Conservation (phyloP, 306 rosid species). For the cucumber (Cucumis sativus) region DNA sequence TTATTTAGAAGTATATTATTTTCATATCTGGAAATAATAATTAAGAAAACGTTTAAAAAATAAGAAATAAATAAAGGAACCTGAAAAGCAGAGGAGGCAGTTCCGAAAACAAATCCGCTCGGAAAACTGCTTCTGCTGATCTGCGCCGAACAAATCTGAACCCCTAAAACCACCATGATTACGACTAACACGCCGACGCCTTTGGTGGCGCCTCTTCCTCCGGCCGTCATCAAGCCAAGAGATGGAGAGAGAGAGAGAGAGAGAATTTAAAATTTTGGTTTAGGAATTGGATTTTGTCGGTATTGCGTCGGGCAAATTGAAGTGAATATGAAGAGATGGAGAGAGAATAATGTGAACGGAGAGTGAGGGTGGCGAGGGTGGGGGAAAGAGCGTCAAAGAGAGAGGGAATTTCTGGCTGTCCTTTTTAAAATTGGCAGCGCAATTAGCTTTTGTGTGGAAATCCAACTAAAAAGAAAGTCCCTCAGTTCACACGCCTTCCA, state of each 20-base stretch:
- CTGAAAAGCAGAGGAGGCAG: slow-evolving; percentile 87
- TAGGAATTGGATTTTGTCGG: not conserved
- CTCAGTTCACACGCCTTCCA: slow-evolving; percentile 1
- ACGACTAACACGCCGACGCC: slow-evolving; percentile 8
- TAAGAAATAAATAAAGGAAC: slow-evolving; percentile 13
- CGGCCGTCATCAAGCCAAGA: slow-evolving; percentile 16
- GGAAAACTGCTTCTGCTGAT: slow-evolving; percentile 54
- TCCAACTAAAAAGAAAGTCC: slow-evolving; percentile 3
- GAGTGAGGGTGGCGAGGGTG: not conserved
- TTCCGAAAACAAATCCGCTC: slow-evolving; percentile 66
- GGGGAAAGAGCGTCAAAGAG: not conserved
- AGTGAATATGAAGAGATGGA: not conserved
- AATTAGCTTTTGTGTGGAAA: not conserved
- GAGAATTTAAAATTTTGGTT: too few relatives aligned
- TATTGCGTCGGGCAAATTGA: not conserved
- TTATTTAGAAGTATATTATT: too few relatives aligned
- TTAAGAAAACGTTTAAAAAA: not conserved
- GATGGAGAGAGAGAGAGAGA: not conserved
- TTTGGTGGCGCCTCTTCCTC: slow-evolving; percentile 13
- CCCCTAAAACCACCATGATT: slow-evolving; percentile 15
- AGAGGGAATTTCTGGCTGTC: not conserved
- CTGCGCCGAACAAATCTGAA: slow-evolving; percentile 31
- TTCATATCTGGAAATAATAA: too few relatives aligned
- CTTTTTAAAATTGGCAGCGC: not conserved
- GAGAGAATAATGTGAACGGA: not conserved